These are phyloP conservation scores for Wolfiporia cocos DNA, from an alignment of 1,284 basidiomycete genomes.

Conservation along the genomic window DNA sequence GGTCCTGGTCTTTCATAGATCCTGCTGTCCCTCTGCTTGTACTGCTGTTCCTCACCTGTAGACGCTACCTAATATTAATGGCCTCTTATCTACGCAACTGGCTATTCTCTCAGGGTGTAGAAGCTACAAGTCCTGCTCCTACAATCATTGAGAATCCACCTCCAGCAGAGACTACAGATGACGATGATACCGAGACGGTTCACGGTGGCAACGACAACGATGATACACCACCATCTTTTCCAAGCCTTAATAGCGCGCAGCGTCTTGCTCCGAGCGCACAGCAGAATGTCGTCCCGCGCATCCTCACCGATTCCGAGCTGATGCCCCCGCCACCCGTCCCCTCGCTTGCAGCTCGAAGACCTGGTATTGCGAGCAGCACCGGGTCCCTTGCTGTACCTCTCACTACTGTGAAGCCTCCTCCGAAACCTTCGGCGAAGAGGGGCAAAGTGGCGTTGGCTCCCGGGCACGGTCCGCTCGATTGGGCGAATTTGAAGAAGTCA, in stretches of 20 bases:
- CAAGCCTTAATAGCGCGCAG: constrained; percentile 76
- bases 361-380: constrained; percentile 30
- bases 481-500: constrained; percentile 83
- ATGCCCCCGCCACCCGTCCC: constrained; percentile 73
- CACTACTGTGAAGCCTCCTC: constrained; percentile 49
- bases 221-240: constrained; percentile 80
- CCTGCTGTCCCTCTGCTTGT: too few species aligned
- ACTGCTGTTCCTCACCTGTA: too few species aligned
- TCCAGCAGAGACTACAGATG: constrained; percentile 18
- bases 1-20: too few species aligned
- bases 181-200: constrained; percentile 42
- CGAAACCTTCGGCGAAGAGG: constrained; percentile 48
- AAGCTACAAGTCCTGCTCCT: constrained; percentile 3
- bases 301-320: constrained; percentile 47
- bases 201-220: constrained; percentile 49
- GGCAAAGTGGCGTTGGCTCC: constrained; percentile 88
- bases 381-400: constrained; percentile 54
- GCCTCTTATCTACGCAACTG: constrained; percentile 25
- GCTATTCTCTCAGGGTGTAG: constrained; percentile 21
- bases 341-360: constrained; percentile 37
- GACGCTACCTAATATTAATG: too few species aligned
- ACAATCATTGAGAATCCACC: constrained; percentile 32
- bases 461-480: constrained; percentile 90
- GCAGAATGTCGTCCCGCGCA: constrained; percentile 27
- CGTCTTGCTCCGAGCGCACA: constrained; percentile 33